These are phyloP conservation scores for Phytophthora melonis DNA, from an alignment of 352 stramenopile genomes.

Conservation along the genomic window DNA sequence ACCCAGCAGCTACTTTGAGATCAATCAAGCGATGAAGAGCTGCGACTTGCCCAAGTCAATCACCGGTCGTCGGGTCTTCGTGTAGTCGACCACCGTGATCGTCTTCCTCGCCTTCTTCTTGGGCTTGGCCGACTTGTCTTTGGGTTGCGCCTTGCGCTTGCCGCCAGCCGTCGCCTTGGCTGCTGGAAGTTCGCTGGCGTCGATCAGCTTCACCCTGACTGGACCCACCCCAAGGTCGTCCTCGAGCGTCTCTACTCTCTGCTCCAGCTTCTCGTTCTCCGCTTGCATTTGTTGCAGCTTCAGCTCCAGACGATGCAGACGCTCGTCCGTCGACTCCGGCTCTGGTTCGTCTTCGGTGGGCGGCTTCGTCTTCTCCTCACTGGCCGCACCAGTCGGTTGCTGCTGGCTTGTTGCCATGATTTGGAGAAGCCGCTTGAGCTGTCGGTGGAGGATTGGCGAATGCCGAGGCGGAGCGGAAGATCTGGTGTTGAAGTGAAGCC, in stretches of 20 bases:
- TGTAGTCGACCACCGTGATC: too few relatives aligned
- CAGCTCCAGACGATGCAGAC: background rate
- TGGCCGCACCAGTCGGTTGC: background rate
- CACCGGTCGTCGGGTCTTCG: too few relatives aligned
- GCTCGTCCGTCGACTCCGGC: background rate
- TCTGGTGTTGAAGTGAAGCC: background rate
- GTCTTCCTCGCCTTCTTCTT: too few relatives aligned
- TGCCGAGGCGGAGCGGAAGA: background rate
- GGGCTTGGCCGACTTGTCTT: too few relatives aligned
- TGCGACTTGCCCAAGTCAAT: too few relatives aligned
- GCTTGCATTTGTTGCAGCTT: background rate
- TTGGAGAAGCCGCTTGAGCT: background rate
- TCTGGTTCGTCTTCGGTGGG: background rate
- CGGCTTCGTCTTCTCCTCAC: background rate
- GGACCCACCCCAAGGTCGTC: background rate
- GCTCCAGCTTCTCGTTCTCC: background rate
- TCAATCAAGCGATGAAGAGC: too few relatives aligned
- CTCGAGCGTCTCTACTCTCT: background rate
- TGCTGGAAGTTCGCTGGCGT: background rate
- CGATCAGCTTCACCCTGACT: background rate
- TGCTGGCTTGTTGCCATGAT: background rate
- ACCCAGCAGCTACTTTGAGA: too few relatives aligned
- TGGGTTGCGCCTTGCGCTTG: too few relatives aligned
- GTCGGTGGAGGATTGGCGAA: background rate
- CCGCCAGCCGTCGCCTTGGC: too few relatives aligned